Evolutionary conservation across 2,329 filamentous ascomycete genomes (phyloP).

Genomic region (Escovopsis sp.): DNA sequence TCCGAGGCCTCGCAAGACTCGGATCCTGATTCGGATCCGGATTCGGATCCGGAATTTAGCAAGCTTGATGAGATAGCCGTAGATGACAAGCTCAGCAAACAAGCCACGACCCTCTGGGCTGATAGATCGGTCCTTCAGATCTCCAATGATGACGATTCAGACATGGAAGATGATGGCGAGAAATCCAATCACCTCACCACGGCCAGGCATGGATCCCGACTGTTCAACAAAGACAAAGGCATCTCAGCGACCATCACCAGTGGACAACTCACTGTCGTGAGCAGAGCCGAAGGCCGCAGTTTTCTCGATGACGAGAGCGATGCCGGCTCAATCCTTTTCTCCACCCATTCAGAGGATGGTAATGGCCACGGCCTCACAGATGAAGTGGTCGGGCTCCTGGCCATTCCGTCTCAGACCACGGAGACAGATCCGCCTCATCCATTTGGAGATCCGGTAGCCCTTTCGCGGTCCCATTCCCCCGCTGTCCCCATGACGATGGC

Average conservation of each 20-base stretch:
- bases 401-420: background rate
- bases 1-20: constrained; percentile 55
- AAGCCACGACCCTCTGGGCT: constrained; percentile 33
- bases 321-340: constrained; percentile 46
- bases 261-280: constrained; percentile 17
- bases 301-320: constrained; percentile 38
- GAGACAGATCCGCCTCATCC: constrained; percentile 20
- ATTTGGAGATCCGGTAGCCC: constrained; percentile 10
- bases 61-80: too few species aligned
- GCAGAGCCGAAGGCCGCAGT: constrained; percentile 21
- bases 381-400: constrained; percentile 14
- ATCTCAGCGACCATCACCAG: constrained; percentile 32
- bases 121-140: constrained; percentile 39
- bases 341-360: constrained; percentile 38
- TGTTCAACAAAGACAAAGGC: constrained; percentile 35
- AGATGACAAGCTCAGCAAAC: constrained; percentile 32
- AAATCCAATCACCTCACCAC: background rate
- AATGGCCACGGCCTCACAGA: constrained; percentile 29
- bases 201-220: constrained; percentile 26
- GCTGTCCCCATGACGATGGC: constrained; percentile 34
- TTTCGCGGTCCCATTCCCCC: constrained; percentile 17
- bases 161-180: constrained; percentile 8
- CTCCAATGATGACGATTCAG: constrained; percentile 20
- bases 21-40: constrained; percentile 36
- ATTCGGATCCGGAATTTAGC: constrained; percentile 25